phyloP scores from a whole-genome alignment of 2,329 filamentous ascomycete genomes.

The Pochonia chlamydosporia region DNA sequence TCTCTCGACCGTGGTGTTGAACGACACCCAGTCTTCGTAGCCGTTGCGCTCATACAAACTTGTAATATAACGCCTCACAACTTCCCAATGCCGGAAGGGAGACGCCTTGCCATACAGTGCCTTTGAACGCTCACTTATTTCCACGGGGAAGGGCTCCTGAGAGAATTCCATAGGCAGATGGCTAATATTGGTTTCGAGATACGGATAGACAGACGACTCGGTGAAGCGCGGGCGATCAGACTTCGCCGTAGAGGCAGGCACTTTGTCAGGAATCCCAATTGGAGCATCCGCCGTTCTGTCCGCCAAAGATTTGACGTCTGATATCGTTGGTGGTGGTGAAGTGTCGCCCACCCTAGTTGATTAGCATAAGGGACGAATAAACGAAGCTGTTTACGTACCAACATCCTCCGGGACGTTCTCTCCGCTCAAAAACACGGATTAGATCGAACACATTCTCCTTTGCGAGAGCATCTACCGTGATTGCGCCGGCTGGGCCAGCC shows the following conservation, averaged over 20 bases:
- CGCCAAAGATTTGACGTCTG: constrained; percentile 40
- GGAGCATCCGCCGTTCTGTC: constrained; percentile 44
- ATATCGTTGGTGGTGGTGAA: constrained; percentile 30
- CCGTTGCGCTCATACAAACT: constrained; percentile 44
- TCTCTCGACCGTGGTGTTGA: constrained; percentile 56
- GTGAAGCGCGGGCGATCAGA: constrained; percentile 41
- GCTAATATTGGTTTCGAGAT: constrained; percentile 61
- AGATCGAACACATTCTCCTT: constrained; percentile 53
- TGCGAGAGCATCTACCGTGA: constrained; percentile 53
- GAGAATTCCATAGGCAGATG: constrained; percentile 54
- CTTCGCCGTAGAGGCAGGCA: constrained; percentile 41
- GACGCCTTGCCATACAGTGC: constrained; percentile 46
- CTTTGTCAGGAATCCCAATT: constrained; percentile 35
- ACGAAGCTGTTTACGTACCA: constrained; percentile 38
- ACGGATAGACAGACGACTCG: constrained; percentile 56
- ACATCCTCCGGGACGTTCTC: constrained; percentile 53
- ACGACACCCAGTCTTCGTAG: constrained; percentile 46
- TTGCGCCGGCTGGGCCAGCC: constrained; percentile 54
- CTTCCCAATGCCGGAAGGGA: constrained; percentile 56
- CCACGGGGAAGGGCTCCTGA: constrained; percentile 45
- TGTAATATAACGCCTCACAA: constrained; percentile 50
- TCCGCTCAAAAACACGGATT: constrained; percentile 57
- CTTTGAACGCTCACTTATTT: constrained; percentile 22
- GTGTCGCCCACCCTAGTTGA: constrained; percentile 36
- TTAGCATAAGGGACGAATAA: neutral